Conservation (phyloP, 2,329 filamentous ascomycete genomes). For the Tolypocladium amazonense region DNA sequence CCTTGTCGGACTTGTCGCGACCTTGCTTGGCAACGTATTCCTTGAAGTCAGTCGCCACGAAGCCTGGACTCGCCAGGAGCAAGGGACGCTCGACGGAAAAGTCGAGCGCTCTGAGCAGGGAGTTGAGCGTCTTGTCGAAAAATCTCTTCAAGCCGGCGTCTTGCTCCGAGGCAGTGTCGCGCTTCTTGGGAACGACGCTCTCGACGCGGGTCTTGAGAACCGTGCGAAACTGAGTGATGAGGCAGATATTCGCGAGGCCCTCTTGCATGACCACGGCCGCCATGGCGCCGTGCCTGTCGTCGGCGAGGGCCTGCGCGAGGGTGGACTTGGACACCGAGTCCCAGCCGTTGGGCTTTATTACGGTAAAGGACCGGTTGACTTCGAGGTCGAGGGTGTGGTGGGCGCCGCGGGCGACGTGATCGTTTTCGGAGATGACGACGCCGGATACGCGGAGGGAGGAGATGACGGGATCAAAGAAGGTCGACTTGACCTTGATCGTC, state of each 20-base stretch:
- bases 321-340: slow-evolving; percentile 77
- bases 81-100: slow-evolving; percentile 60
- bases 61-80: slow-evolving; percentile 81
- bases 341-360: slow-evolving; percentile 80
- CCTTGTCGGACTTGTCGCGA: slow-evolving; percentile 52
- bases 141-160: slow-evolving; percentile 63
- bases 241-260: slow-evolving; percentile 69
- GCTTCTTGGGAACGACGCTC: slow-evolving; percentile 56
- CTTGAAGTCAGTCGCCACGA: slow-evolving; percentile 71
- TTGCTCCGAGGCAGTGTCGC: slow-evolving; percentile 52
- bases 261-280: slow-evolving; percentile 94
- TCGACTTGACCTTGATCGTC: slow-evolving; percentile 44
- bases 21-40: slow-evolving; percentile 58
- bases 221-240: slow-evolving; percentile 72
- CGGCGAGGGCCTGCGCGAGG: slow-evolving; percentile 67
- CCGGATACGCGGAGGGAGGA: slow-evolving; percentile 47
- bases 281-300: slow-evolving; percentile 69
- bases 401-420: slow-evolving; percentile 40
- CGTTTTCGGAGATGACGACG: slow-evolving; percentile 41
- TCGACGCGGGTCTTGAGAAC: slow-evolving; percentile 56
- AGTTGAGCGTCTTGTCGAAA: slow-evolving; percentile 66
- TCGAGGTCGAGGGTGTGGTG: slow-evolving; percentile 68
- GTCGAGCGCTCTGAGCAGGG: slow-evolving; percentile 68
- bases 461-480: slow-evolving; percentile 46
- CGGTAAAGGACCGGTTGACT: slow-evolving; percentile 73